These are phyloP conservation scores for Tulasnella sp. DNA, from an alignment of 768 basidiomycete species.

Conservation along the genomic window DNA sequence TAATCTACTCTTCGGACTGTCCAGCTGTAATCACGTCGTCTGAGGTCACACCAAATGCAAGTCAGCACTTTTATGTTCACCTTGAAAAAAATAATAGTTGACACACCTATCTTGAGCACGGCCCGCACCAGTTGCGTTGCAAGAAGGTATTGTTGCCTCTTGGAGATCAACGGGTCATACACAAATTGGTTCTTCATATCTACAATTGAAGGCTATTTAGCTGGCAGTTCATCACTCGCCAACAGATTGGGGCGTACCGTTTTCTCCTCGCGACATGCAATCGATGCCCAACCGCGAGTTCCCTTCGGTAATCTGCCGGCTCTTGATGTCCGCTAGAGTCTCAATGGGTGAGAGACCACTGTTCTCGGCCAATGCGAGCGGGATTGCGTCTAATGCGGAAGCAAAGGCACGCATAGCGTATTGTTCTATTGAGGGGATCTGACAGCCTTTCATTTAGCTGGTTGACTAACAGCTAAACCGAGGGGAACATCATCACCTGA, in stretches of 20 bases:
- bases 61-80: background rate
- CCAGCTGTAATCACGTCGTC: slow-evolving; percentile 74
- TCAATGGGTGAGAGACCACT: slow-evolving; percentile 94
- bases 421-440: slow-evolving; percentile 97
- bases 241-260: slow-evolving; percentile 45
- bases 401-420: slow-evolving; percentile 99
- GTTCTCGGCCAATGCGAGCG: slow-evolving; percentile 95
- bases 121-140: slow-evolving; percentile 81
- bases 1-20: slow-evolving; percentile 51
- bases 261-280: slow-evolving; percentile 74
- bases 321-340: slow-evolving; percentile 92
- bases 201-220: slow-evolving; percentile 26
- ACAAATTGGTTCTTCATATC: slow-evolving; percentile 98
- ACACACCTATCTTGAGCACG: slow-evolving; percentile 75
- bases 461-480: background rate
- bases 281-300: slow-evolving; percentile 88
- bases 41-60: slow-evolving; percentile 29
- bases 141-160: slow-evolving; percentile 90
- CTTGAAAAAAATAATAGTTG: background rate
- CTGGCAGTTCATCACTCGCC: background rate
- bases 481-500: slow-evolving; percentile 42
- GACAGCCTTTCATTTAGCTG: background rate
- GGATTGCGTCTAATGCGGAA: slow-evolving; percentile 87
- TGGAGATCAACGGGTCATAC: slow-evolving; percentile 94
- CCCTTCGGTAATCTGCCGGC: slow-evolving; percentile 76